Percentiles rank a stretch among this genome's conserved stretches.
Evolutionary conservation across 2,329 filamentous ascomycete genomes (phyloP).

Genomic region (Neonectria faginata): DNA sequence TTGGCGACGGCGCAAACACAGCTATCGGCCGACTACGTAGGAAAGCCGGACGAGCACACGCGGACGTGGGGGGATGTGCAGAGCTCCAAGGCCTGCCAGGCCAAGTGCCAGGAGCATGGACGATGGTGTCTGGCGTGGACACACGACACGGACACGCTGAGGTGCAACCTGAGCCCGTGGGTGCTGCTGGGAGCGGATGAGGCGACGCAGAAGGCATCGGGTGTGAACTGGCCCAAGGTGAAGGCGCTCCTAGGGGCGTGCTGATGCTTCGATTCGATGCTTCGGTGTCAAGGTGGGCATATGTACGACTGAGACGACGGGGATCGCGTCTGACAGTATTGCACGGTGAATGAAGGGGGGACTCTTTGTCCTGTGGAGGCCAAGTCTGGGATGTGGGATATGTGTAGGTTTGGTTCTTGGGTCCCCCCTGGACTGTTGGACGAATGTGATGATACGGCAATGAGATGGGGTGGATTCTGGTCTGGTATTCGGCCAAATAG

Average conservation of each 20-base stretch:
- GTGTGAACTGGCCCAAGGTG: conserved; percentile 49
- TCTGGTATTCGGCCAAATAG: conserved; percentile 17
- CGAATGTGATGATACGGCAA: conserved; percentile 13
- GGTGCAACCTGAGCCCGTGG: conserved; percentile 63
- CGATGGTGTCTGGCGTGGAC: conserved; percentile 64
- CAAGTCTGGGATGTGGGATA: conserved; percentile 10
- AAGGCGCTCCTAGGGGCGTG: conserved; percentile 45
- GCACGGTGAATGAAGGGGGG: neutral
- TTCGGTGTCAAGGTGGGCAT: neutral
- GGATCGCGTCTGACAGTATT: neutral
- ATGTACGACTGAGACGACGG: neutral
- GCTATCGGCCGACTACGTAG: conserved; percentile 61
- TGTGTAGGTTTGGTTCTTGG: conserved; percentile 2
- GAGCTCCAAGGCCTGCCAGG: conserved; percentile 57
- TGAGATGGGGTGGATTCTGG: conserved; percentile 18
- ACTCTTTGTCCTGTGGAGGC: conserved; percentile 7
- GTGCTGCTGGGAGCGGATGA: conserved; percentile 56
- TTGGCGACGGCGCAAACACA: conserved; percentile 53
- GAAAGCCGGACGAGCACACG: conserved; percentile 58
- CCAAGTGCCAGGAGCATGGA: conserved; percentile 55
- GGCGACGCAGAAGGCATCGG: conserved; percentile 46
- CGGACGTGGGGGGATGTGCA: conserved; percentile 53
- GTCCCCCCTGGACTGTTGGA: conserved; percentile 15
- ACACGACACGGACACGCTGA: conserved; percentile 55
- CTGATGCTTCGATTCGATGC: conserved; percentile 17